Conservation (phyloP, 192 early-diverging fungal genomes). For the Mortierella hygrophila region DNA sequence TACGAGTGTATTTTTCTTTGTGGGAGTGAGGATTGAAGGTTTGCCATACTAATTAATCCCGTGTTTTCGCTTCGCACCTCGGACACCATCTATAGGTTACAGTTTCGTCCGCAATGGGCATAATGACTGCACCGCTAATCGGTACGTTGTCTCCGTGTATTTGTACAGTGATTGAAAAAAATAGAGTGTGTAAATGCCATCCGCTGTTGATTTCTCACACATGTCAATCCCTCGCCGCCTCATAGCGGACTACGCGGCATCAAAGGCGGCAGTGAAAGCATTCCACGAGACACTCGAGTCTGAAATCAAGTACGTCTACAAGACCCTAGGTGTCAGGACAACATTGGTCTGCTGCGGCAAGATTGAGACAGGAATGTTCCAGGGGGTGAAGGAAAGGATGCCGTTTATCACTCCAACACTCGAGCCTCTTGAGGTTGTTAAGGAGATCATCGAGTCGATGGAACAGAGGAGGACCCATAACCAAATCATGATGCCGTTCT, state of each 20-base stretch:
- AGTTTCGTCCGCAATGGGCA: slow-evolving; percentile 57
- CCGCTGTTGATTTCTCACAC: too few species aligned
- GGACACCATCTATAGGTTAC: slow-evolving; percentile 50
- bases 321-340: slow-evolving; percentile 72
- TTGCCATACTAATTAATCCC: background rate
- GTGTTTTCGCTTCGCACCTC: background rate
- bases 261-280: slow-evolving; percentile 80
- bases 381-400: slow-evolving; percentile 64
- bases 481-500: slow-evolving; percentile 61
- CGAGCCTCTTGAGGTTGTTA: slow-evolving; percentile 68
- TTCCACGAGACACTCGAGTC: slow-evolving; percentile 83
- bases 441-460: slow-evolving; percentile 69
- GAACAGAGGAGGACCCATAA: slow-evolving; percentile 59
- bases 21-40: background rate
- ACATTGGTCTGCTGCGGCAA: slow-evolving; percentile 79
- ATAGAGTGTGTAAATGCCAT: too few species aligned
- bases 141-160: slow-evolving; percentile 11
- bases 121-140: slow-evolving; percentile 38
- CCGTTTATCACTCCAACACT: slow-evolving; percentile 77
- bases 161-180: background rate
- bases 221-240: too few species aligned
- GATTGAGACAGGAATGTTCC: slow-evolving; percentile 81
- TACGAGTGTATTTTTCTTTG: background rate
- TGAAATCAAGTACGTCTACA: slow-evolving; percentile 76
- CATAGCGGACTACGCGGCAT: slow-evolving; percentile 80